phyloP scores from a whole-genome alignment of 495 filamentous ascomycete species.

The Hypoxylon trugodes region DNA sequence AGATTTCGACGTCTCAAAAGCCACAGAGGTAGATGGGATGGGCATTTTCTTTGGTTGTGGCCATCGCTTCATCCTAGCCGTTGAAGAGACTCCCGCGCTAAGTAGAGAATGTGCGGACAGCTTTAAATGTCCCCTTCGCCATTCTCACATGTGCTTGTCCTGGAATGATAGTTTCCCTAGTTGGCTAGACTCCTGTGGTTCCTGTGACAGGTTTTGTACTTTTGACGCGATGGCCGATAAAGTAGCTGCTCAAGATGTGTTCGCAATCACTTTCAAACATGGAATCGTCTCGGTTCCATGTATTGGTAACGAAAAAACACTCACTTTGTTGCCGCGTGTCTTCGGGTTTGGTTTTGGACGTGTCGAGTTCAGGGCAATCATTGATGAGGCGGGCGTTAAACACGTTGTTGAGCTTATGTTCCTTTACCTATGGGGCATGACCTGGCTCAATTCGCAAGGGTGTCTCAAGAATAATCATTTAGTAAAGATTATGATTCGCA shows the following conservation, averaged over 20 bases:
- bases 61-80: neutral
- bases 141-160: neutral
- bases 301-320: neutral
- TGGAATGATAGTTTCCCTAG: neutral
- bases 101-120: neutral
- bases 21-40: neutral
- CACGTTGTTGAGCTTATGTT: too few species aligned
- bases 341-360: neutral
- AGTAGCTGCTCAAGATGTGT: neutral
- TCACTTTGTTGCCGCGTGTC: neutral
- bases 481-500: too few species aligned
- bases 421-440: too few species aligned
- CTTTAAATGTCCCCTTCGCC: neutral
- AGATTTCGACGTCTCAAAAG: neutral
- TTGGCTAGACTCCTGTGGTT: neutral
- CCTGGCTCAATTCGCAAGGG: too few species aligned
- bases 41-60: slow-evolving; percentile 22
- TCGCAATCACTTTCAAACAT: neutral
- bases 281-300: slow-evolving; percentile 7
- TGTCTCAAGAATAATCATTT: too few species aligned
- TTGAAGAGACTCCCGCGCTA: neutral
- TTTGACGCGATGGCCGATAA: slow-evolving; percentile 3
- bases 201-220: neutral
- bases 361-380: neutral
- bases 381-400: too few species aligned